These are phyloP conservation scores for Cercospora zeina DNA, from an alignment of 2,329 filamentous ascomycete species.

Conservation along the genomic window DNA sequence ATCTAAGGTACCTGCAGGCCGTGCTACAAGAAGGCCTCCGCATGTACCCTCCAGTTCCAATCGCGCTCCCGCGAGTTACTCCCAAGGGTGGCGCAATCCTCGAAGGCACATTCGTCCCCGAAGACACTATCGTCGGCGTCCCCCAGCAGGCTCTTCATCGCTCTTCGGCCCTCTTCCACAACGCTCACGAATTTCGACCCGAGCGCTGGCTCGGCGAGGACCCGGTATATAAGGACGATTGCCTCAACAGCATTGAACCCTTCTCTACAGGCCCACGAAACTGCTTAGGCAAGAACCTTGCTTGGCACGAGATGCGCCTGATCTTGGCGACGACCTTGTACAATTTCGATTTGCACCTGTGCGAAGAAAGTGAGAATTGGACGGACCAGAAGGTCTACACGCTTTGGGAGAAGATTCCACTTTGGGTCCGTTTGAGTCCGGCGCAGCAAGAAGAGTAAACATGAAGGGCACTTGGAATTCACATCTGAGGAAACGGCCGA, in stretches of 20 bases:
- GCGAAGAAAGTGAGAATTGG: slow-evolving; percentile 13
- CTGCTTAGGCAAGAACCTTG: slow-evolving; percentile 38
- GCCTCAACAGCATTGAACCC: slow-evolving; percentile 28
- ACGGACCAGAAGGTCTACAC: slow-evolving; percentile 29
- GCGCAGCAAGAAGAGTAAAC: neutral
- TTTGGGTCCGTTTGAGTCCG: slow-evolving; percentile 18
- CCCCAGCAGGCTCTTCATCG: slow-evolving; percentile 18
- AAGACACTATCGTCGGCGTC: slow-evolving; percentile 18
- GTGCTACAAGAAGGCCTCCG: slow-evolving; percentile 43
- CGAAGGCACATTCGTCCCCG: slow-evolving; percentile 29
- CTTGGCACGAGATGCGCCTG: slow-evolving; percentile 44
- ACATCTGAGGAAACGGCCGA: neutral
- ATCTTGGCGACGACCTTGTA: slow-evolving; percentile 26
- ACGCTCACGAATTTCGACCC: slow-evolving; percentile 35
- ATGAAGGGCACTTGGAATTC: neutral
- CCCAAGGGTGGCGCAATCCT: slow-evolving; percentile 29
- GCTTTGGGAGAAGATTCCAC: slow-evolving; percentile 39
- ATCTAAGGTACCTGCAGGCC: slow-evolving; percentile 43
- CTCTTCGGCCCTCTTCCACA: slow-evolving; percentile 26
- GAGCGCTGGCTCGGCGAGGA: slow-evolving; percentile 38
- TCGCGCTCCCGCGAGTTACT: slow-evolving; percentile 25
- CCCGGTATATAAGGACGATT: slow-evolving; percentile 28
- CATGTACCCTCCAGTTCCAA: slow-evolving; percentile 41
- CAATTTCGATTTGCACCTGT: slow-evolving; percentile 23
- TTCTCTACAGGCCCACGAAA: slow-evolving; percentile 31